Evolutionary conservation across 805 yeast species (phyloP), one percentile per base, ranked within the genome.

Genomic region (Saccharomycopsis sp.): DNA sequence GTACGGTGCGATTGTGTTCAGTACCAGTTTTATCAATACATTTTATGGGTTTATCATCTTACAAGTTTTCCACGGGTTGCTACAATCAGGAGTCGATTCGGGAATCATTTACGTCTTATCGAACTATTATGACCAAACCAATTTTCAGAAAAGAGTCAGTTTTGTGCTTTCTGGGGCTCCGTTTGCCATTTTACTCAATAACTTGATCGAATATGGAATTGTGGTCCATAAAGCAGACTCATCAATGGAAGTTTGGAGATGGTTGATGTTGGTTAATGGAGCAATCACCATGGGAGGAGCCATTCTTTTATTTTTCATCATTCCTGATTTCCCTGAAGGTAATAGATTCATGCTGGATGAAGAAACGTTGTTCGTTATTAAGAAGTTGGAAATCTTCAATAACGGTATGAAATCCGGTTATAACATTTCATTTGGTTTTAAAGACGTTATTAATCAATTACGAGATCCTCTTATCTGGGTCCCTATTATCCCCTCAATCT

Each of bases 101-200:
- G 79, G 84, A 18, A 74, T 81, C 49, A 80, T 80, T 56, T 81
- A 79, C 55, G 64, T 80, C 41, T 63, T 80, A 51, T 66, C 82
- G 25, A 34, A 33, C 15, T 44, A 44, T 19, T 80, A 80, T 58
- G 62, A 72, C 30, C 68, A 77, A 39, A 58, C 58, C 14, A 88
- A 80, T 56, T 70, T 84, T 10, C 85, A 79, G 60, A 70, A 74
- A 52, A 61, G 89, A 38, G 78, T 76, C 56, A 69, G 80, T 27
- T 69, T 74, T 40, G 79, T 81, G 58, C 79, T 25, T 21, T 78
- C 79, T 21, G 74, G 79, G 33, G 76, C 86, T 5, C 71, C 80
- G 46, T 63, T 81, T 41, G 84, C 87, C 2, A 87, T 88, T 55
- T 85, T 84, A 15, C 78, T 81, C 49, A 76, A 79, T 9, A 86